A percentile compares a stretch with the other conserved stretches of the same genome.
Evolutionary conservation across 2,329 filamentous ascomycete genomes (phyloP).

Genomic region (Hypoxylon sp.): DNA sequence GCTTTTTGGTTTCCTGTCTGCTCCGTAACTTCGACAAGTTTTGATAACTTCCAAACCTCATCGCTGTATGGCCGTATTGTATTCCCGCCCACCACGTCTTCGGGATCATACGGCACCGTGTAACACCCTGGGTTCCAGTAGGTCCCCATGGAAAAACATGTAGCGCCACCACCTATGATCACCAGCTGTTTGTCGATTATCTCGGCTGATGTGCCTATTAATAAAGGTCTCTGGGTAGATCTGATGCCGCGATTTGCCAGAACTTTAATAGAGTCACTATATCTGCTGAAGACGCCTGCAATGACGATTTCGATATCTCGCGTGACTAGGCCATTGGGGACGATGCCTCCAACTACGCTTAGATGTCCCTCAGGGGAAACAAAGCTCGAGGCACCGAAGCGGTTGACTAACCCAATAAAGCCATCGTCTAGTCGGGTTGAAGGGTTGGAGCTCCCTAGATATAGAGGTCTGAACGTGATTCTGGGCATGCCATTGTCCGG

Average conservation of each 20-base stretch:
- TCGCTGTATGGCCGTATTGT: neutral
- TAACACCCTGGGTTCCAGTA: slow-evolving; percentile 74
- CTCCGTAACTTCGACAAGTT: slow-evolving; percentile 34
- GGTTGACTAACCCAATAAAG: slow-evolving; percentile 36
- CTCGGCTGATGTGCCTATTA: slow-evolving; percentile 72
- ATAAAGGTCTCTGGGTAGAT: slow-evolving; percentile 62
- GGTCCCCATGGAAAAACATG: slow-evolving; percentile 90
- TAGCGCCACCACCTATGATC: slow-evolving; percentile 80
- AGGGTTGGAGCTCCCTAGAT: slow-evolving; percentile 10
- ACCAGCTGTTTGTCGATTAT: slow-evolving; percentile 60
- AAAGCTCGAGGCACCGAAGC: slow-evolving; percentile 55
- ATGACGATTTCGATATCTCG: slow-evolving; percentile 60
- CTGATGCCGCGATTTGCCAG: slow-evolving; percentile 34
- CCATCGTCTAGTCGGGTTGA: slow-evolving; percentile 14
- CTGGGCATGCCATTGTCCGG: slow-evolving; percentile 38
- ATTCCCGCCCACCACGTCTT: neutral
- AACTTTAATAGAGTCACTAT: slow-evolving; percentile 29
- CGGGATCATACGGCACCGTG: slow-evolving; percentile 21
- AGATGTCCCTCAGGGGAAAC: slow-evolving; percentile 39
- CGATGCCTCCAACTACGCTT: slow-evolving; percentile 55
- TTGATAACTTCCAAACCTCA: slow-evolving; percentile 30
- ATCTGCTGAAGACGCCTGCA: slow-evolving; percentile 48
- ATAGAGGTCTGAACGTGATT: slow-evolving; percentile 42
- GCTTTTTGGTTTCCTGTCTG: slow-evolving; percentile 1
- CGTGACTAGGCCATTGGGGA: slow-evolving; percentile 51